Evolutionary conservation across 2,329 filamentous ascomycete genomes (phyloP).

Genomic region (Aspergillus piperis): DNA sequence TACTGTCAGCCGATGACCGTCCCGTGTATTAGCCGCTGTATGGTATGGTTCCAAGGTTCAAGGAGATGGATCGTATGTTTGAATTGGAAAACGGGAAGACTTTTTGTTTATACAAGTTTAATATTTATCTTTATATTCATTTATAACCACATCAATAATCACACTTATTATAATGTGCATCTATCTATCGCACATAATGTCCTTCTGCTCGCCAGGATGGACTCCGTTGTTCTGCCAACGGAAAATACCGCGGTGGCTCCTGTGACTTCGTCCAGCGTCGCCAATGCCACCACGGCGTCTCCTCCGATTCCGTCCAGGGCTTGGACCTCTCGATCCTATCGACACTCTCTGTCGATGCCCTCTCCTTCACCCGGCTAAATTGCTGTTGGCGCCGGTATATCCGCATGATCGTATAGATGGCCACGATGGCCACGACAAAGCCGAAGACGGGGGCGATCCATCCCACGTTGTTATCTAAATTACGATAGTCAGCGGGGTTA

Average conservation of each 20-base stretch:
- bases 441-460: conserved; percentile 19
- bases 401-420: conserved; percentile 14
- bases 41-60: not conserved
- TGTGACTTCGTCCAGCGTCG: conserved; percentile 26
- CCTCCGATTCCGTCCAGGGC: conserved; percentile 3
- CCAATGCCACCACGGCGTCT: conserved; percentile 36
- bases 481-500: not conserved
- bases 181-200: not conserved
- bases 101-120: not conserved
- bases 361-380: conserved; percentile 4
- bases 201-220: not conserved
- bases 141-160: too few relatives aligned
- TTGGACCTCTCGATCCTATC: conserved; percentile 24
- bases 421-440: conserved; percentile 11
- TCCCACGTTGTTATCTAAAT: conserved; percentile 5
- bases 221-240: conserved; percentile 24
- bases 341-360: conserved; percentile 19
- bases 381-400: conserved; percentile 14
- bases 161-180: too few relatives aligned
- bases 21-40: not conserved
- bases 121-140: too few relatives aligned
- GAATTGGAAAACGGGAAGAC: not conserved
- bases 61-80: not conserved
- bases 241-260: conserved; percentile 27
- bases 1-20: conserved; percentile 6